Base-by-base conservation (phyloP, 257 asterid species). In the Handroanthus guayacan region DNA sequence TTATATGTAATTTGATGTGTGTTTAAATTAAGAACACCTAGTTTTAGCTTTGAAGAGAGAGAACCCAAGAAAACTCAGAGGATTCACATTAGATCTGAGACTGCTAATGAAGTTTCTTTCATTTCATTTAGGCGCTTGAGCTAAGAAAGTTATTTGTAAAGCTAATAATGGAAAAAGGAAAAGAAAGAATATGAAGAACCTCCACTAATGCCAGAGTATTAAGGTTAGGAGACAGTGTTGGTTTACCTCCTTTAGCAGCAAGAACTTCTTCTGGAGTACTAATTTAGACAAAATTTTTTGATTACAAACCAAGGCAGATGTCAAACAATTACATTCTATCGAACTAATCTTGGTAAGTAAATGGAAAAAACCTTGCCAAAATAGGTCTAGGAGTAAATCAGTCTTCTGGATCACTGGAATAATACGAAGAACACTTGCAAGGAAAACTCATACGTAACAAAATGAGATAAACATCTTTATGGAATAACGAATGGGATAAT, bases 201-300 rank as follows among this genome's bases (percentile, higher is more conserved):
- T 95, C 99, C 77, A 95, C 90, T 75, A 95, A 82, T 56, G 97
- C 97, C 84, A 95, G 84, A 52, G 99, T 95, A 83, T 92, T 88
- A 25, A 95, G 96, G 79, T 95, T 95, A 78, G 98, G 99, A 78
- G 99, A 95, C 68, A 95, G 80, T 38, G 98, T 95, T 11, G 99
- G 99, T 86, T 95, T 95, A 54, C 92, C 99, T 67, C 99, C 99
- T 89, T 83, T 95, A 63, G 99, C 99, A 37, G 97, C 97, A 74
- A 95, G 88, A 52, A 95, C 95, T 86, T 95, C 99, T 86, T 92
- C 98, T 0, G 99, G 98, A 1, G 98, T 95, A 90, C 98, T 95
- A 84, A 84, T 76, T 58, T 72, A 47, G 31, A 72, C 14, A 85
- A 47, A 72, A 71, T 71, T 54, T 54, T 25, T 39, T 39, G 51